These are phyloP conservation scores for Leccinum griseonigrum DNA, from an alignment of 1,284 basidiomycete species.

Conservation along the genomic window DNA sequence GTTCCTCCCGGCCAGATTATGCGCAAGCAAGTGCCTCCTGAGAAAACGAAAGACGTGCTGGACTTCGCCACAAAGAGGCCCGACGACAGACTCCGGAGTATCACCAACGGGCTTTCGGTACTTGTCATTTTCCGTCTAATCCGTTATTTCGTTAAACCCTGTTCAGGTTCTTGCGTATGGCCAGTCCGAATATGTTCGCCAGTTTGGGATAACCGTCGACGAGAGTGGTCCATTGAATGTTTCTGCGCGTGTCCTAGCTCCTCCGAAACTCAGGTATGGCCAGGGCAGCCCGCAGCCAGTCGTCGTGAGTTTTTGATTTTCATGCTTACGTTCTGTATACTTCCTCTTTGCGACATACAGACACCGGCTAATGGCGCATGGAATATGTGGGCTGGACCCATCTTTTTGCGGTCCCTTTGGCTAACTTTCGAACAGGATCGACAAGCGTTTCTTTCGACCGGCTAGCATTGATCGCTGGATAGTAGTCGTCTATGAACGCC, in stretches of 20 bases:
- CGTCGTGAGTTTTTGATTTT: slow-evolving; percentile 42
- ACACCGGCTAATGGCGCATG: slow-evolving; percentile 61
- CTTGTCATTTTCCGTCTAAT: slow-evolving; percentile 5
- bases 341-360: slow-evolving; percentile 32
- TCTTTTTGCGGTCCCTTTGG: background rate
- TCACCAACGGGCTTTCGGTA: slow-evolving; percentile 54
- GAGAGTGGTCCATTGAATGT: slow-evolving; percentile 49
- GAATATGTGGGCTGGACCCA: slow-evolving; percentile 53
- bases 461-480: slow-evolving; percentile 53
- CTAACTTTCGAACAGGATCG: slow-evolving; percentile 44
- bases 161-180: slow-evolving; percentile 63
- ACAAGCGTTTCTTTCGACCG: slow-evolving; percentile 60
- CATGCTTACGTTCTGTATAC: background rate
- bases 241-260: slow-evolving; percentile 56
- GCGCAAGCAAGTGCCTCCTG: slow-evolving; percentile 67
- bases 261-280: slow-evolving; percentile 65
- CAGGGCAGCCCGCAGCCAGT: slow-evolving; percentile 45
- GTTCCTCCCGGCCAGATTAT: slow-evolving; percentile 71
- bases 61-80: slow-evolving; percentile 72
- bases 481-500: slow-evolving; percentile 62
- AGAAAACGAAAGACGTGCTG: slow-evolving; percentile 63
- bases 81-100: slow-evolving; percentile 56
- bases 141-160: background rate
- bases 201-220: slow-evolving; percentile 63
- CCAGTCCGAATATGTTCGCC: slow-evolving; percentile 68